Evolutionary conservation across 495 filamentous ascomycete species (phyloP).

Genomic region (Penicillium cinerascens): DNA sequence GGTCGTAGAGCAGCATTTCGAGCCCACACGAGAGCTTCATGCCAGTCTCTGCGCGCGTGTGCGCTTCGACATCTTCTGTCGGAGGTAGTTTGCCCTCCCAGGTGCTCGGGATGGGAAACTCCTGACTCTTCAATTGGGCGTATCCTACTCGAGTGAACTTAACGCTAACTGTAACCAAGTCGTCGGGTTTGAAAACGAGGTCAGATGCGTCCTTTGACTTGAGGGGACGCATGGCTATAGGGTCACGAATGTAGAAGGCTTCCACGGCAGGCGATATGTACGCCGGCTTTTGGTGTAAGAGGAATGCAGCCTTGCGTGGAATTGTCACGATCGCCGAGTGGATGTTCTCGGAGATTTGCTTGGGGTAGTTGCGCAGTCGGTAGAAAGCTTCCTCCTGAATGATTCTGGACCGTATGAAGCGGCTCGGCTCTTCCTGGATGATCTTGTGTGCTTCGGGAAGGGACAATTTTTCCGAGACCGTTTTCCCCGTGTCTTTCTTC

Average conservation of each 20-base stretch:
- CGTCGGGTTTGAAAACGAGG: constrained; percentile 66
- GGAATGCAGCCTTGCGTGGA: constrained; percentile 77
- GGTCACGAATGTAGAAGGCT: constrained; percentile 89
- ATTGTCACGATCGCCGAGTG: constrained; percentile 70
- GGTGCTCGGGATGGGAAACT: constrained; percentile 64
- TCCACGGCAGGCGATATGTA: constrained; percentile 81
- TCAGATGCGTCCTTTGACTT: constrained; percentile 41
- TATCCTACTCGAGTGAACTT: constrained; percentile 85
- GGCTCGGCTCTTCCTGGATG: constrained; percentile 48
- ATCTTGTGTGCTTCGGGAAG: constrained; percentile 57
- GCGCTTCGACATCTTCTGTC: constrained; percentile 32
- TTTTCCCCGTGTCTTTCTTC: constrained; percentile 29
- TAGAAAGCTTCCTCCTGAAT: constrained; percentile 90
- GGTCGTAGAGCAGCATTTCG: constrained; percentile 75
- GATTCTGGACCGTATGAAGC: constrained; percentile 60
- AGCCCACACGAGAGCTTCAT: constrained; percentile 90
- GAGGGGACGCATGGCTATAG: constrained; percentile 69
- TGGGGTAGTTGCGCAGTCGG: constrained; percentile 76
- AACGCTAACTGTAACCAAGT: constrained; percentile 73
- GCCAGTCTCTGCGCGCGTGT: constrained; percentile 62
- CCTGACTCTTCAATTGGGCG: constrained; percentile 87
- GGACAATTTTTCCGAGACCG: constrained; percentile 48
- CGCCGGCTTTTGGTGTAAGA: constrained; percentile 68
- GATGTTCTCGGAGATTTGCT: constrained; percentile 62
- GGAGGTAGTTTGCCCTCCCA: constrained; percentile 51